A percentile compares a stretch with the other conserved stretches of the same genome.
Evolutionary conservation across 371 early-diverging fungal species (phyloP).

Genomic region (Mortierella sp.): DNA sequence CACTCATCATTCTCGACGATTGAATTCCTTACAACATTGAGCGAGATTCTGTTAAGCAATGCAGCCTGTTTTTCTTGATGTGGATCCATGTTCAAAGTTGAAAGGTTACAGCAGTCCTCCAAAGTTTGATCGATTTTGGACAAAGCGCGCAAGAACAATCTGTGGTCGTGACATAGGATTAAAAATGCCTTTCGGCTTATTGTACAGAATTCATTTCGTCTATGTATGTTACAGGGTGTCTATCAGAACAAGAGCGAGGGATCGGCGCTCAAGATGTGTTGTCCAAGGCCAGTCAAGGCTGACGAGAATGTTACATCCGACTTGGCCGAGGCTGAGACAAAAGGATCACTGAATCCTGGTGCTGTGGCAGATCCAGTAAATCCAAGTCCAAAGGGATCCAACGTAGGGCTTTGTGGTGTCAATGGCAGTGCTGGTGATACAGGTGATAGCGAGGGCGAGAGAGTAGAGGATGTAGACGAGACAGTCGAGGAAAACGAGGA

Average conservation of each 20-base stretch:
- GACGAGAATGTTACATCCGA: slow-evolving; percentile 11
- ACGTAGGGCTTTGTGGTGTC: slow-evolving; percentile 27
- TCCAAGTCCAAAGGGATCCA: slow-evolving; percentile 20
- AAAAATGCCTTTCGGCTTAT: no score
- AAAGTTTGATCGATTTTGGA: no score
- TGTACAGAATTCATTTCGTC: no score
- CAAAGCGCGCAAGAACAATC: no score
- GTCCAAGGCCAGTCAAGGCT: slow-evolving; percentile 15
- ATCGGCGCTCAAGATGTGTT: slow-evolving; percentile 19
- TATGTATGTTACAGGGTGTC: no score
- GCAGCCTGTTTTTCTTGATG: slow-evolving; percentile 49
- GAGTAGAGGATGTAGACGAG: slow-evolving; percentile 12
- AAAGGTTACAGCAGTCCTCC: no score
- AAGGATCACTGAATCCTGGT: slow-evolving; percentile 11
- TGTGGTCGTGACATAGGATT: no score
- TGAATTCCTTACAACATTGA: slow-evolving; percentile 30
- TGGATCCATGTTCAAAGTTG: slow-evolving; percentile 51
- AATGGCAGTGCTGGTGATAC: slow-evolving; percentile 22
- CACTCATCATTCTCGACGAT: no score
- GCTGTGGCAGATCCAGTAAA: not conserved
- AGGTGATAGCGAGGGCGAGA: slow-evolving; percentile 26
- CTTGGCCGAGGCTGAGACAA: slow-evolving; percentile 16
- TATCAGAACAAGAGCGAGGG: slow-evolving; percentile 16
- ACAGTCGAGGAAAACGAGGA: slow-evolving; percentile 27
- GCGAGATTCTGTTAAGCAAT: slow-evolving; percentile 46